These are phyloP conservation scores for Leucosporidium yakuticum DNA, from an alignment of 768 basidiomycete species.

Conservation along the genomic window DNA sequence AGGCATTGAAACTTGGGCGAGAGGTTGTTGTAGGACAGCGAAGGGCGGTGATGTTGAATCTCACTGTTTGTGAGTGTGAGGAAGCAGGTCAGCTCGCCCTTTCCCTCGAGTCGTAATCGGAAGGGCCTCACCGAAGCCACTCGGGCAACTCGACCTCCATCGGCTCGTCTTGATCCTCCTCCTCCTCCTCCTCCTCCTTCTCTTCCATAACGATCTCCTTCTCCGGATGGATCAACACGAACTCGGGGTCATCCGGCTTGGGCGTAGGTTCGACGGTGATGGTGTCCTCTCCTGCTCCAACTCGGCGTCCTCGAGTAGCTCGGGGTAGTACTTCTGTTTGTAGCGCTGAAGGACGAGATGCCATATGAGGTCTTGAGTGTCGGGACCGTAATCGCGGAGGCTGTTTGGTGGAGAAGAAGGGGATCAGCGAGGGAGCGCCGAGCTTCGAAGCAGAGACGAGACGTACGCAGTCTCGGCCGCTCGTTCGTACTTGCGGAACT, in stretches of 20 bases:
- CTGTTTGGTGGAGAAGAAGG: background rate
- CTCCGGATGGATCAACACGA: background rate
- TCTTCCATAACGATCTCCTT: background rate
- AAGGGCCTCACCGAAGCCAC: conserved; percentile 14
- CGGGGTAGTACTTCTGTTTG: background rate
- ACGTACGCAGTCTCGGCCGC: background rate
- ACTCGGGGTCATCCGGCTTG: background rate
- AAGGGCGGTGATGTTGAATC: conserved; percentile 1
- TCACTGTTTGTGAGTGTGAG: background rate
- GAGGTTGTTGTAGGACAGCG: background rate
- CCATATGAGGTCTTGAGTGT: conserved; percentile 17
- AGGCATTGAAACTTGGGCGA: conserved; percentile 11
- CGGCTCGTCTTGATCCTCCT: background rate
- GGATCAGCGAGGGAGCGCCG: background rate
- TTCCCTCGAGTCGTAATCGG: too few species aligned
- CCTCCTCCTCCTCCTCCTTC: background rate
- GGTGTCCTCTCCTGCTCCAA: background rate
- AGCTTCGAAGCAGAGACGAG: background rate
- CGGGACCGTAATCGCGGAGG: conserved; percentile 3
- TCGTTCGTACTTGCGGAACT: background rate
- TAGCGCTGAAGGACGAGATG: conserved; percentile 2
- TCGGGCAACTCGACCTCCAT: conserved; percentile 1
- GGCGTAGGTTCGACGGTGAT: background rate
- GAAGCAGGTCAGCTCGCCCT: too few species aligned
- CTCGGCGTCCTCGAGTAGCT: background rate